These are phyloP conservation scores for Eutypella sp. DNA, from an alignment of 2,329 filamentous ascomycete genomes.

Conservation along the genomic window DNA sequence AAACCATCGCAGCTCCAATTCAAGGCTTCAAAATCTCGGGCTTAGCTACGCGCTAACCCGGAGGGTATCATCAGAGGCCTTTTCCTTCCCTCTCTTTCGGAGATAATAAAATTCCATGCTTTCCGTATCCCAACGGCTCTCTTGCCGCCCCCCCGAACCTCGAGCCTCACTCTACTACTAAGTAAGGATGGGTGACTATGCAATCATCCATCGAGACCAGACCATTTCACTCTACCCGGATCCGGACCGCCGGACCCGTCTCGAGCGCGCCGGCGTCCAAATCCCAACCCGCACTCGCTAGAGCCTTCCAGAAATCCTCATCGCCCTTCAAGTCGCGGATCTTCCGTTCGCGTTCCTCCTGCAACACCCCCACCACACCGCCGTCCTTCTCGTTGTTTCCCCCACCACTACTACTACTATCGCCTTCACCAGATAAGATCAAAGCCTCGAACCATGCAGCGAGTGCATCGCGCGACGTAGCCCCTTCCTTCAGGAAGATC, in stretches of 20 bases:
- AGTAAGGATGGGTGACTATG: not conserved
- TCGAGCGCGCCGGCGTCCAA: constrained; percentile 59
- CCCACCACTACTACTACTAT: constrained; percentile 31
- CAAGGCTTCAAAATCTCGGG: too few relatives aligned
- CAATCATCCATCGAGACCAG: constrained; percentile 17
- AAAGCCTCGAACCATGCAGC: constrained; percentile 37
- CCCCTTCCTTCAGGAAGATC: constrained; percentile 61
- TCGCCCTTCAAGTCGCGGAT: constrained; percentile 10
- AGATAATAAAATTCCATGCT: too few relatives aligned
- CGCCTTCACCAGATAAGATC: constrained; percentile 17
- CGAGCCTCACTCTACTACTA: too few relatives aligned
- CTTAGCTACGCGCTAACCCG: too few relatives aligned
- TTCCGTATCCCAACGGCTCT: too few relatives aligned
- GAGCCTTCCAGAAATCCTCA: constrained; percentile 41
- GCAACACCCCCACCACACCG: not conserved
- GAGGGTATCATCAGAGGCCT: too few relatives aligned
- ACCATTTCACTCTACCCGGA: constrained; percentile 30
- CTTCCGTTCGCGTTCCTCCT: not conserved
- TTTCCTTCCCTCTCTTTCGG: not conserved
- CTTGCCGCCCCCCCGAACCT: too few relatives aligned
- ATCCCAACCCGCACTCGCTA: constrained; percentile 58
- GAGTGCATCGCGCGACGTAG: constrained; percentile 32
- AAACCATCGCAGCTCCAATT: too few relatives aligned
- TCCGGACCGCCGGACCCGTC: constrained; percentile 49
- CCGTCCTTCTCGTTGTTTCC: constrained; percentile 3